Evolutionary conservation across 306 rosid genomes (phyloP), one percentile per base, ranked within the genome.

Genomic region (Vigna reflexopilosa): DNA sequence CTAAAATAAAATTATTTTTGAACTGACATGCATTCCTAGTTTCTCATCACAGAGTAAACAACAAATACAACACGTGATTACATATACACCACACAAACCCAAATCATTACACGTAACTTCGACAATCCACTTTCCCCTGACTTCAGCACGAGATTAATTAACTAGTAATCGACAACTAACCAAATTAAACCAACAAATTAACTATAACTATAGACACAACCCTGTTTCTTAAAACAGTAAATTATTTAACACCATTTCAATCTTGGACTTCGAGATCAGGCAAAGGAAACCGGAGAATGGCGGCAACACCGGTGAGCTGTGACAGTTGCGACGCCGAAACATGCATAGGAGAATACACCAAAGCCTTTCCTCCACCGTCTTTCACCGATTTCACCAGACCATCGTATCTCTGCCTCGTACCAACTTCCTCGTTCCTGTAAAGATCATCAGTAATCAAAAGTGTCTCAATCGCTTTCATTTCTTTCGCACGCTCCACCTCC

Each of bases 271-370:
- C 2, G 10, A 59, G 66, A 5, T 85, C 57, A 64, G 86, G 88
- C 73, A 85, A 78, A 3, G 86, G 88, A 85, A 85, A 85, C 68
- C 88, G 70, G 0, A 85, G 88, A 73, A 85, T 73, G 7, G 88
- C 88, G 0, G 88, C 88, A 13, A 85, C 72, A 28, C 88, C 88
- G 0, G 86, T 69, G 9, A 85, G 65, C 2, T 62, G 77, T 0
- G 63, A 4, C 0, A 85, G 72, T 58, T 75, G 84, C 16, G 79
- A 45, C 2, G 86, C 75, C 0, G 81, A 82, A 6, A 82, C 86
- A 74, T 85, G 86, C 85, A 68, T 38, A 2, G 88, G 50, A 2
- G 86, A 55, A 56, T 74, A 85, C 2, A 85, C 82, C 73, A 85
- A 50, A 63, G 76, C 84, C 63, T 78, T 85, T 28, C 86, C 88